Conservation (phyloP, 192 early-diverging fungal genomes). For the Cetraspora pellucida region DNA sequence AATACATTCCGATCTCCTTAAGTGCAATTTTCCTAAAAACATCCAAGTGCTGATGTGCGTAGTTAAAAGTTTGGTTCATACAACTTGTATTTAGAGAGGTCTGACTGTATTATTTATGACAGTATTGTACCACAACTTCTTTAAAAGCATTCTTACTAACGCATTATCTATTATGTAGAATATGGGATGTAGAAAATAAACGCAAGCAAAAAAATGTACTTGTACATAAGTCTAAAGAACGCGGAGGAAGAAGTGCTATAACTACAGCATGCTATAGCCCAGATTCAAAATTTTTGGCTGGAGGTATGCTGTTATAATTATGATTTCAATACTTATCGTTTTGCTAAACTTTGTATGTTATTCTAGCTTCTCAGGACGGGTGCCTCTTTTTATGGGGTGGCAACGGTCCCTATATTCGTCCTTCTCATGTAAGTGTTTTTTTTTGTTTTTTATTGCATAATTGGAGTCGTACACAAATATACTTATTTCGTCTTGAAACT, state of each 20-base stretch:
- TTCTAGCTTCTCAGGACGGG: slow-evolving; percentile 71
- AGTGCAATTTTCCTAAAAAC: too few species aligned
- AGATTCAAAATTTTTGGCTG: slow-evolving; percentile 73
- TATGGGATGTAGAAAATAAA: slow-evolving; percentile 82
- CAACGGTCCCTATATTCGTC: slow-evolving; percentile 61
- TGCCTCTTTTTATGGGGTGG: slow-evolving; percentile 76
- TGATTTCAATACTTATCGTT: background rate
- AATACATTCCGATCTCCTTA: too few species aligned
- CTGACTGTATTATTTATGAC: too few species aligned
- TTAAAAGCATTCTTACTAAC: slow-evolving; percentile 7
- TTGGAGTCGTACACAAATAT: background rate
- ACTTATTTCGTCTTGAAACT: background rate
- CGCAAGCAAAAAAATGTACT: slow-evolving; percentile 77
- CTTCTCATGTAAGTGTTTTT: slow-evolving; percentile 58
- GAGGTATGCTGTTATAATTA: slow-evolving; percentile 42
- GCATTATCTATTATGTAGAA: slow-evolving; percentile 38
- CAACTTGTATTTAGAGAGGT: too few species aligned
- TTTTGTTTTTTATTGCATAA: background rate
- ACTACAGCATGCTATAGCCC: slow-evolving; percentile 70
- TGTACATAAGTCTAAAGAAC: slow-evolving; percentile 69
- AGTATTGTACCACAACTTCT: too few species aligned
- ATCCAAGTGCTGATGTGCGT: too few species aligned
- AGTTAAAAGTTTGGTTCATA: too few species aligned
- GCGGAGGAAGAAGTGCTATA: slow-evolving; percentile 69
- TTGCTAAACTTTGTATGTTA: background rate